Evolutionary conservation across 2,329 filamentous ascomycete species (phyloP).

Genomic region (Periconia macrospinosa): DNA sequence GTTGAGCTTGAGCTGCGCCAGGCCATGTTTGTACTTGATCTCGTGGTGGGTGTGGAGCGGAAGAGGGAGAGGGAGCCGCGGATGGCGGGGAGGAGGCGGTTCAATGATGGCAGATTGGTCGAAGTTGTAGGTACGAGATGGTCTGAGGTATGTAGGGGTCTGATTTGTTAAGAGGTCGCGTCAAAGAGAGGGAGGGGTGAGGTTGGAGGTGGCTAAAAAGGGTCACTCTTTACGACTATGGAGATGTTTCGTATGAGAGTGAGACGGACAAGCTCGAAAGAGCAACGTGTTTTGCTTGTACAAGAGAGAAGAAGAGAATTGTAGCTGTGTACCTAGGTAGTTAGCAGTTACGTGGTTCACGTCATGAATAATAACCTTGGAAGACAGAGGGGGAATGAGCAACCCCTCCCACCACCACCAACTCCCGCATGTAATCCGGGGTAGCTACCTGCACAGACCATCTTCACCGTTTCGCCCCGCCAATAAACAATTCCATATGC

Average conservation of each 20-base stretch:
- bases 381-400: neutral
- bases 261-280: no score
- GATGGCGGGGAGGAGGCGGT: neutral
- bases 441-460: conserved; percentile 1
- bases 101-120: no score
- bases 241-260: no score
- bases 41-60: conserved; percentile 6
- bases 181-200: no score
- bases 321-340: conserved; percentile 6
- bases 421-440: conserved; percentile 12
- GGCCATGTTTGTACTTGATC: conserved; percentile 66
- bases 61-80: neutral
- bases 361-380: neutral
- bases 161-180: no score
- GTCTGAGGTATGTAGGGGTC: no score
- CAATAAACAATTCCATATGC: neutral
- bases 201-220: no score
- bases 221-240: no score
- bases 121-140: no score
- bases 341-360: neutral
- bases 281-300: neutral
- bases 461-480: neutral
- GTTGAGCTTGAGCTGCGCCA: conserved; percentile 80
- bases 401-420: neutral
- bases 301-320: conserved; percentile 6